phyloP scores from a whole-genome alignment of 2,329 filamentous ascomycete species.

The Pseudogymnoascus sp. region DNA sequence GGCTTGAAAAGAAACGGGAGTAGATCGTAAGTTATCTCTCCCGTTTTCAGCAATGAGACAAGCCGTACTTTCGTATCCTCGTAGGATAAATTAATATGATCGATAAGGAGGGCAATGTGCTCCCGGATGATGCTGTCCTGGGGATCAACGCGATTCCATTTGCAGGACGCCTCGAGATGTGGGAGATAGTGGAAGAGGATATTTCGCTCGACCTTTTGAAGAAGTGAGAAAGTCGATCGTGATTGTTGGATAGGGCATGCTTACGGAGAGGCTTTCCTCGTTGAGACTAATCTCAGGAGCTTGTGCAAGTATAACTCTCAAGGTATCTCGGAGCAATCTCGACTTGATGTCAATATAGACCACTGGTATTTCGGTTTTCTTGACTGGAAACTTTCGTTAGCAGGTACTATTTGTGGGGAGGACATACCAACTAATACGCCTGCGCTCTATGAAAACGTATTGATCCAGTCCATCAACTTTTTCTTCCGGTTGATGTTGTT shows the following conservation, averaged over 20 bases:
- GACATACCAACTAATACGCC: slow-evolving; percentile 13
- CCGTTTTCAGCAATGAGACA: neutral
- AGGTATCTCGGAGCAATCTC: slow-evolving; percentile 5
- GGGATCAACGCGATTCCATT: neutral
- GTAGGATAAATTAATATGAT: slow-evolving; percentile 2
- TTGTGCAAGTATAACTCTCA: slow-evolving; percentile 11
- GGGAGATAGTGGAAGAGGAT: slow-evolving; percentile 15
- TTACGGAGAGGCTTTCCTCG: slow-evolving; percentile 11
- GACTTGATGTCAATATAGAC: slow-evolving; percentile 13
- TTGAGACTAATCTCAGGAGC: slow-evolving; percentile 7
- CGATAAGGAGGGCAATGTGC: slow-evolving; percentile 14
- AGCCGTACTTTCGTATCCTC: neutral
- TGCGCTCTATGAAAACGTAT: slow-evolving; percentile 17
- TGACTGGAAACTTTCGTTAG: slow-evolving; percentile 10
- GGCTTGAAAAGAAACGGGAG: slow-evolving; percentile 8
- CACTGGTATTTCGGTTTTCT: neutral
- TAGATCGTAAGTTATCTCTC: slow-evolving; percentile 11
- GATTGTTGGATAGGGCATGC: neutral
- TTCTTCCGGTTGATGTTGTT: neutral
- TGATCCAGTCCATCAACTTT: slow-evolving; percentile 10
- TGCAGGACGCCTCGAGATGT: slow-evolving; percentile 11
- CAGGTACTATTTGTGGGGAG: neutral
- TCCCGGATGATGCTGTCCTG: slow-evolving; percentile 15
- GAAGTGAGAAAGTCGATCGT: slow-evolving; percentile 6
- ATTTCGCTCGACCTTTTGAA: slow-evolving; percentile 15